These are phyloP conservation scores for Plectosphaerella plurivora DNA, from an alignment of 2,329 filamentous ascomycete species.

Conservation along the genomic window DNA sequence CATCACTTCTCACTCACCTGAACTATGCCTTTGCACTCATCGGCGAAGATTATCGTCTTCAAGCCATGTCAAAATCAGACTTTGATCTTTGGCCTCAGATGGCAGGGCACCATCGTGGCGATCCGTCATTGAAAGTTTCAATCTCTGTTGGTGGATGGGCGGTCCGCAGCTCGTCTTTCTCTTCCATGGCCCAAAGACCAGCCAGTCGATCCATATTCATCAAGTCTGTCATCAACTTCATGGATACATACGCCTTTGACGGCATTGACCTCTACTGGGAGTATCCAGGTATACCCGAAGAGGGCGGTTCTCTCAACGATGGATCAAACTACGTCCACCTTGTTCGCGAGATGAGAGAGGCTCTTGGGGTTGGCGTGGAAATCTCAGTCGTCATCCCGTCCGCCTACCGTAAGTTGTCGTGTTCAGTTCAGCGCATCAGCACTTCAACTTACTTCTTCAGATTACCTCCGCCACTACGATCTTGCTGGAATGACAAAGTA, in stretches of 20 bases:
- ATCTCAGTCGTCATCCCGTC: slow-evolving; percentile 2
- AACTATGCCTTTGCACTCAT: slow-evolving; percentile 26
- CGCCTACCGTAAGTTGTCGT: neutral
- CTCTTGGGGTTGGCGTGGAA: neutral
- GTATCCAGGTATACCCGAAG: slow-evolving; percentile 26
- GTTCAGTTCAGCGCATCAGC: neutral
- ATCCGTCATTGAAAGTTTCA: slow-evolving; percentile 25
- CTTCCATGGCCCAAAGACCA: neutral
- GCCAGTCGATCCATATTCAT: neutral
- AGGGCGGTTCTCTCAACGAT: slow-evolving; percentile 17
- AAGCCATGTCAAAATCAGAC: slow-evolving; percentile 2
- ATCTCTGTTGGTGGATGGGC: slow-evolving; percentile 37
- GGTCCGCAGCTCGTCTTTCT: neutral
- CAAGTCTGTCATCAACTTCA: neutral
- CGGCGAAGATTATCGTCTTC: slow-evolving; percentile 4
- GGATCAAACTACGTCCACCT: slow-evolving; percentile 19
- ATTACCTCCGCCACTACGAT: neutral
- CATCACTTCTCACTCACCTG: slow-evolving; percentile 22
- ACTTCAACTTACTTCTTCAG: neutral
- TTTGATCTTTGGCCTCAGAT: slow-evolving; percentile 19
- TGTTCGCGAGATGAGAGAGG: slow-evolving; percentile 1
- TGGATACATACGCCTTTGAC: slow-evolving; percentile 1
- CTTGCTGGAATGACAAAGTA: neutral
- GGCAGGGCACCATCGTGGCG: slow-evolving; percentile 20
- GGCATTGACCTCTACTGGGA: slow-evolving; percentile 41